Base-by-base conservation (phyloP, 2,329 filamentous ascomycete species). In the Leptographium procerum region DNA sequence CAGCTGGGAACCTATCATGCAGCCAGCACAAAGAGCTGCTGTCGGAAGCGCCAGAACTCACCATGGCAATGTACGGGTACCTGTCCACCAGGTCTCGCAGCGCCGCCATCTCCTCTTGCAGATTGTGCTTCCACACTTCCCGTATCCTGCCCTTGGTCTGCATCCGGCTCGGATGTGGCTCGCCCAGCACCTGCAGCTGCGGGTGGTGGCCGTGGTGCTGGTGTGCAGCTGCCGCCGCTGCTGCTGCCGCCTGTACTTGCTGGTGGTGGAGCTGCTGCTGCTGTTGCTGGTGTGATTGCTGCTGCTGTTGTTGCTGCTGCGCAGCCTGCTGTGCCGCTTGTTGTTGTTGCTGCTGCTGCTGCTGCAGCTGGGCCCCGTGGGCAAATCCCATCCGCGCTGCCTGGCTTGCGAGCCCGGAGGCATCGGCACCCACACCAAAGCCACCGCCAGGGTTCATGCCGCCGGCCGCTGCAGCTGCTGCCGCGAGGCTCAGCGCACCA, bases 41-140 rank as follows among this genome's bases (percentile, higher is more conserved):
- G n/a, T n/a, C n/a, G n/a, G n/a, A n/a, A n/a, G n/a, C n/a, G n/a
- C n/a, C n/a, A n/a, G n/a, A n/a, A 55, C 87, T 77, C 77, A 96
- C 91, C 94, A 99, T 97, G 66, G 91, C 92, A 72, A 99, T 92
- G 70, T 95, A 97, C 48, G 91, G 89, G 71, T 95, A 97, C 67
- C 88, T 89, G 62, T 95, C 88, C 63, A 97, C 84, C 66, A 97
- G 75, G 60, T 88, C 84, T 70, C 92, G 82, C 65, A 99, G 73
- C 55, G 88, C 77, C 10, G 84, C 86, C 87, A 99, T 94, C 75
- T 99, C 94, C 68, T 95, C 88, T 29, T 89, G 83, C 62, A 97
- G 74, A 67, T 97, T 97, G 66, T 90, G 84, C 70, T 87, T 88
- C 94, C 94, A 99, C 45, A 99, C 94, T 67, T 99, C 92, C 64